Base-by-base conservation (phyloP, 306 rosid genomes). In the Senna tora region DNA sequence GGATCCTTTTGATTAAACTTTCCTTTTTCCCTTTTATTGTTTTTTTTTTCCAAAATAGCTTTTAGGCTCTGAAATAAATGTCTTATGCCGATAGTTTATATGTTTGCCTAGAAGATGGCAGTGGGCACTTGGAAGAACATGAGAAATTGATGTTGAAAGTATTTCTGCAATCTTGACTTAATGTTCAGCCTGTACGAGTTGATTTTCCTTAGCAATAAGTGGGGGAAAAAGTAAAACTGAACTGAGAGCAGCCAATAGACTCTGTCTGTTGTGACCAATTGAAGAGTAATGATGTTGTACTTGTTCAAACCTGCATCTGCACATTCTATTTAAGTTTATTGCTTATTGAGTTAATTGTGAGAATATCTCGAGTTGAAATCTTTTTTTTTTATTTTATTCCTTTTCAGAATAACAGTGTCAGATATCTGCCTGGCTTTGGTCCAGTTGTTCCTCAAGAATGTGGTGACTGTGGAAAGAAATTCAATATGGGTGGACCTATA, bases 401-500 rank as follows among this genome's bases (percentile, higher is more conserved):
- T 59, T 79, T 76, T 54, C 90, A 91, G 99, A 94, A 94, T 71
- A 89, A 79, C 61, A 91, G 90, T 8, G 77, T 89, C 65, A 87
- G 97, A 80, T 80, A 91, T 87, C 83, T 94, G 75, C 96, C 97
- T 7, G 96, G 96, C 47, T 94, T 75, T 52, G 99, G 99, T 72
- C 97, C 99, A 25, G 77, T 72, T 78, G 97, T 91, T 86, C 84
- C 90, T 67, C 96, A 87, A 85, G 96, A 89, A 17, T 94, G 99
- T 82, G 82, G 77, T 51, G 93, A 94, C 72, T 91, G 97, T 82
- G 96, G 99, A 76, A 94, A 86, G 81, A 94, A 88, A 47, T 94
- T 86, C 77, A 85, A 85, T 73, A 91, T 94, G 99, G 97, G 97
- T 30, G 99, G 97, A 52, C 97, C 97, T 74, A 87, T 94, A 77